phyloP scores from a whole-genome alignment of 1,284 basidiomycete genomes.

The Stygiomarasmius scandens region DNA sequence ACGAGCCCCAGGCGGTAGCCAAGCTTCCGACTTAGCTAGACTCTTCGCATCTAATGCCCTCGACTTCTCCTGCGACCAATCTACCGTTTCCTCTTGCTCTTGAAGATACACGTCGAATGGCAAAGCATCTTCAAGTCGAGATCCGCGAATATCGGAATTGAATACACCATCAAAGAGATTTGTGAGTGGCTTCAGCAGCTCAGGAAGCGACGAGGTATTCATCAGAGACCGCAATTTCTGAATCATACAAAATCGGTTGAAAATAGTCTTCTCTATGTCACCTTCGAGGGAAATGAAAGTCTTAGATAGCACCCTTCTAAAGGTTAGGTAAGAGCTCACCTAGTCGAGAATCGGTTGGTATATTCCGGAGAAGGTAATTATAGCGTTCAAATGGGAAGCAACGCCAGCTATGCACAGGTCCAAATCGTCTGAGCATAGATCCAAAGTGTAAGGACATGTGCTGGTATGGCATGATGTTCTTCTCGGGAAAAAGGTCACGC shows the following conservation, averaged over 20 bases:
- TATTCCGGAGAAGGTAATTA: slow-evolving; percentile 33
- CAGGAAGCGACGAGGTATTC: slow-evolving; percentile 10
- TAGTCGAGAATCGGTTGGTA: slow-evolving; percentile 33
- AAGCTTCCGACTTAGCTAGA: background rate
- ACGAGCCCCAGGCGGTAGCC: background rate
- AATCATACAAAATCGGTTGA: slow-evolving; percentile 24
- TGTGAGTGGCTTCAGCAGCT: slow-evolving; percentile 8
- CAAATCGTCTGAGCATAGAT: slow-evolving; percentile 29
- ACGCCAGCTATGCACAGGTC: slow-evolving; percentile 39
- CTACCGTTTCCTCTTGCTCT: background rate
- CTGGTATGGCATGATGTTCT: slow-evolving; percentile 36
- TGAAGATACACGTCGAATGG: slow-evolving; percentile 16
- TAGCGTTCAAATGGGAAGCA: slow-evolving; percentile 39
- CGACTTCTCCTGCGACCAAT: background rate
- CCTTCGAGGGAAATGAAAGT: slow-evolving; percentile 16
- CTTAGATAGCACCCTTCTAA: background rate
- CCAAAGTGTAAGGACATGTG: slow-evolving; percentile 39
- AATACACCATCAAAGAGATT: slow-evolving; percentile 13
- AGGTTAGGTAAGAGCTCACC: slow-evolving; percentile 22
- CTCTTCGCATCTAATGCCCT: background rate
- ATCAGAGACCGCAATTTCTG: slow-evolving; percentile 24
- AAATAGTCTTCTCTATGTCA: slow-evolving; percentile 31
- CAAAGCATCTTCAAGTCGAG: slow-evolving; percentile 18
- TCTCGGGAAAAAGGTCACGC: slow-evolving; percentile 30
- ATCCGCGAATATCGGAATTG: slow-evolving; percentile 20